Conservation (phyloP, 306 rosid genomes). For the Chamaecrista fasciculata region DNA sequence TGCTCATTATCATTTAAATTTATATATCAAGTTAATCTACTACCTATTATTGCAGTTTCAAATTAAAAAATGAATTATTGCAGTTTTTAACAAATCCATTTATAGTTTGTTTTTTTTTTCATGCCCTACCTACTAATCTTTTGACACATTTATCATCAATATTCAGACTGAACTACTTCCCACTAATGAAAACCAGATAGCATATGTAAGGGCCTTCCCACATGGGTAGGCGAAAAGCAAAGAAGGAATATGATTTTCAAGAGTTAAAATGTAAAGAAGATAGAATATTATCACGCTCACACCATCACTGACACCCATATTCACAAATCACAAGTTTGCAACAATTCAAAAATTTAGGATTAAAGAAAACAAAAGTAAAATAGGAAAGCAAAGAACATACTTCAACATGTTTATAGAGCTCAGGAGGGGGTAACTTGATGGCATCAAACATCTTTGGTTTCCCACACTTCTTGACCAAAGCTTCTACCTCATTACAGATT, state of each 20-base stretch:
- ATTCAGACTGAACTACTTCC: neutral
- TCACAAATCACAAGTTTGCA: slow-evolving; percentile 1
- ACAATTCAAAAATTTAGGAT: neutral
- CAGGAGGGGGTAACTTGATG: slow-evolving; percentile 85
- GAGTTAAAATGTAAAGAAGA: slow-evolving; percentile 5
- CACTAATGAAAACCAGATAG: neutral
- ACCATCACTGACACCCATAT: neutral
- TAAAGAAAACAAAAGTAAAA: slow-evolving; percentile 2
- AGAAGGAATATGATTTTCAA: neutral
- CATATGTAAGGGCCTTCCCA: neutral
- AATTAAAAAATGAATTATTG: neutral
- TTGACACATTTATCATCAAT: neutral
- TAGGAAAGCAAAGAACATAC: slow-evolving; percentile 43
- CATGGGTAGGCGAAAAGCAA: neutral
- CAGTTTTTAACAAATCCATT: no score
- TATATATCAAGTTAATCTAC: neutral
- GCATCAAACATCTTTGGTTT: slow-evolving; percentile 94
- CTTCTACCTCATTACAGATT: slow-evolving; percentile 82
- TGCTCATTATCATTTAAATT: neutral
- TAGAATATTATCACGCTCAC: neutral
- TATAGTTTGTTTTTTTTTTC: no score
- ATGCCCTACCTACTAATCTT: neutral
- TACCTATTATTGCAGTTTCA: neutral
- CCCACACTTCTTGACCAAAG: slow-evolving; percentile 85
- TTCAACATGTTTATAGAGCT: slow-evolving; percentile 77